These are phyloP conservation scores for Kwoniella dejecticola DNA, from an alignment of 768 basidiomycete genomes.

Conservation along the genomic window DNA sequence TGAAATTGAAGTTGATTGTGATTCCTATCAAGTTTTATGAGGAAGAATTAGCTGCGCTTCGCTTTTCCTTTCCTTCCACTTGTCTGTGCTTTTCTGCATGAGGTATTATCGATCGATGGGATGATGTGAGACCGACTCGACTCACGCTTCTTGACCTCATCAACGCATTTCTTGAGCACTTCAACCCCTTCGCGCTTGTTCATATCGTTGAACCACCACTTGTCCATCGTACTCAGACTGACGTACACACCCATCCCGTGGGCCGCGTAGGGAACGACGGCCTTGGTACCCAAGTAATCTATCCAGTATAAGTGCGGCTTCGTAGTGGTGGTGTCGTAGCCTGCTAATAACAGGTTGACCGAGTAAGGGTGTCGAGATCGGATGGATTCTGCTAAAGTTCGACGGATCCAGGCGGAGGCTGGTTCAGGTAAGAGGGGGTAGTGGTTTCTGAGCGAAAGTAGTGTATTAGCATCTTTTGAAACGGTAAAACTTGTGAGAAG, in stretches of 20 bases:
- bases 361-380: conserved; percentile 84
- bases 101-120: background rate
- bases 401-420: conserved; percentile 93
- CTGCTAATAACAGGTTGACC: conserved; percentile 90
- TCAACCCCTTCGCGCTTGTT: conserved; percentile 81
- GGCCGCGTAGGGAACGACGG: conserved; percentile 85
- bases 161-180: conserved; percentile 79
- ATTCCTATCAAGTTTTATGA: conserved; percentile 30
- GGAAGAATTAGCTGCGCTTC: background rate
- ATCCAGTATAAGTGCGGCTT: conserved; percentile 80
- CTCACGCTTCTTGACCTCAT: conserved; percentile 79
- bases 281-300: conserved; percentile 89
- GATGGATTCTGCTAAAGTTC: conserved; percentile 81
- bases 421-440: conserved; percentile 85
- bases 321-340: conserved; percentile 73
- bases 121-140: background rate
- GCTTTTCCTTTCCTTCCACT: no score
- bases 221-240: conserved; percentile 84
- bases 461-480: background rate
- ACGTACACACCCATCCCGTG: conserved; percentile 97
- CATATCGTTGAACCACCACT: conserved; percentile 89
- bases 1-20: conserved; percentile 65
- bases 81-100: no score
- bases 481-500: no score
- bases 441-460: conserved; percentile 61